Conservation (phyloP, 2,329 filamentous ascomycete genomes). For the Aspergillus oerlinghausenensis region DNA sequence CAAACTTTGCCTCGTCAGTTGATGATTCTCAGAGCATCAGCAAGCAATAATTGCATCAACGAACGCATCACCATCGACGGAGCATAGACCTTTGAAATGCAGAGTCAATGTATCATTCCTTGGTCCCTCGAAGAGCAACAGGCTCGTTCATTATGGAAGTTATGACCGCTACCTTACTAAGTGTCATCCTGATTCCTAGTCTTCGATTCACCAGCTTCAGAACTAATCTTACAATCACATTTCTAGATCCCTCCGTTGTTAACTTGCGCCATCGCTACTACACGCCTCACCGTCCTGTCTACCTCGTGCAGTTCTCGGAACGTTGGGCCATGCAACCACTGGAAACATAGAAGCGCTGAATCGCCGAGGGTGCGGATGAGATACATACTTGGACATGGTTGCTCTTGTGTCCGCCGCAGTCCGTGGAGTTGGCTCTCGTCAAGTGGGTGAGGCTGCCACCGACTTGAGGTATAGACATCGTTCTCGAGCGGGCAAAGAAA, state of each 20-base stretch:
- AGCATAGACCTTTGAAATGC: background rate
- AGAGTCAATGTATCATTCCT: background rate
- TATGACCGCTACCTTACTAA: background rate
- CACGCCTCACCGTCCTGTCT: background rate
- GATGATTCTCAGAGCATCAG: no score
- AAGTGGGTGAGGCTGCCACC: no score
- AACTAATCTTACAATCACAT: background rate
- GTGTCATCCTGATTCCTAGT: background rate
- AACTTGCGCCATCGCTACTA: no score
- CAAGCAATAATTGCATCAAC: background rate
- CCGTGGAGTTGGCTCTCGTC: no score
- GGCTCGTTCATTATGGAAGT: background rate
- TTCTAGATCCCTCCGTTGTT: background rate
- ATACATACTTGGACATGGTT: background rate
- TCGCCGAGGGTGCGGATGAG: background rate
- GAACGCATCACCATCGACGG: background rate
- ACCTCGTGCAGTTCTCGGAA: background rate
- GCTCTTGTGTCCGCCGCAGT: no score
- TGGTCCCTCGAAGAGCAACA: background rate
- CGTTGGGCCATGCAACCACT: no score
- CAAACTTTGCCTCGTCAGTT: background rate
- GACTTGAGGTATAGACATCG: no score
- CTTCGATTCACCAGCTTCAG: background rate
- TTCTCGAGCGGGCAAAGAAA: no score
- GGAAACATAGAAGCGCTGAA: background rate